A percentile compares a stretch with the other conserved stretches of the same genome.
Evolutionary conservation across 805 yeast genomes (phyloP).

Genomic region (Pichia ethanolica): DNA sequence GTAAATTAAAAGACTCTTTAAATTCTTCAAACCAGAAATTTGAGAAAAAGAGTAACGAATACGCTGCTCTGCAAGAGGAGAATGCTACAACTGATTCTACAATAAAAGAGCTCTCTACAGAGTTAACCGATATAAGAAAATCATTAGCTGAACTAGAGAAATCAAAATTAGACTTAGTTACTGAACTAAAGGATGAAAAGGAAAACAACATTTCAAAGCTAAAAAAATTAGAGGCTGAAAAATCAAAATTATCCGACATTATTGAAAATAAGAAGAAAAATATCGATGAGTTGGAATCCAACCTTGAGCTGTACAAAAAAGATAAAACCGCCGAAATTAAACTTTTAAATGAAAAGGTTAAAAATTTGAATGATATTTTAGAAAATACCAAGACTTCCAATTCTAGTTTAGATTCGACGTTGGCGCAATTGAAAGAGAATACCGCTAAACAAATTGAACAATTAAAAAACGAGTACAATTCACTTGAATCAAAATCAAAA

Average conservation of each 20-base stretch:
- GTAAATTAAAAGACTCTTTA: too few relatives aligned
- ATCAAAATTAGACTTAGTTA: neutral
- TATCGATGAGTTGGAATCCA: neutral
- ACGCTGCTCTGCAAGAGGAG: neutral
- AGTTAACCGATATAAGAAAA: neutral
- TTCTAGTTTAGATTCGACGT: neutral
- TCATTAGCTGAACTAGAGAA: neutral
- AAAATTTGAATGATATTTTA: neutral
- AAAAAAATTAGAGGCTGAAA: neutral
- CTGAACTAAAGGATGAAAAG: neutral
- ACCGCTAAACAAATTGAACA: constrained; percentile 1
- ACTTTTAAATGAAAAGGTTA: neutral
- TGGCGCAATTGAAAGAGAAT: neutral
- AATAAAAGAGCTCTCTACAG: neutral
- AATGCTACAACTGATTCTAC: neutral
- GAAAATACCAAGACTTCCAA: constrained; percentile 1
- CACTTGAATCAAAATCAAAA: neutral
- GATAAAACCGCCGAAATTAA: neutral
- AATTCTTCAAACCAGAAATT: neutral
- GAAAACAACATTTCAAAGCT: neutral
- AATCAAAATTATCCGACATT: neutral
- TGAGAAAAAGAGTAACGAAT: neutral
- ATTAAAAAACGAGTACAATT: neutral
- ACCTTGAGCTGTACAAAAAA: neutral
- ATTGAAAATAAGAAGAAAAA: neutral